Base-by-base conservation (phyloP, 2,329 filamentous ascomycete genomes). In the Calonectria montana region DNA sequence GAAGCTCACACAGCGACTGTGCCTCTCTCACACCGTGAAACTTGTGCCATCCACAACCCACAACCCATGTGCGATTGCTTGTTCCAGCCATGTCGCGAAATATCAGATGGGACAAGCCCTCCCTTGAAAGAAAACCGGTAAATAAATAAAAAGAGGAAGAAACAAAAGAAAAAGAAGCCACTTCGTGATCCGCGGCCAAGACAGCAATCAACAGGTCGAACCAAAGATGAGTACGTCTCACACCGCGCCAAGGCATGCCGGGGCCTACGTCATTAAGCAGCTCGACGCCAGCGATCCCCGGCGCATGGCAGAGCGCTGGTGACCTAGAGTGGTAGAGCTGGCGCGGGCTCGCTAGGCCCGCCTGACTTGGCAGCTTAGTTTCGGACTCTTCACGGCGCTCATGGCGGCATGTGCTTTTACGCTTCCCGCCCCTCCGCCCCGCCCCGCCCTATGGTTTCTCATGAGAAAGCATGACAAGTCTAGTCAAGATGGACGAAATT, bases 201-300 rank as follows among this genome's bases (percentile, higher is more conserved):
- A 65, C 41, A 35, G 57, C 12, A 39, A 21, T 37, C 31, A 13
- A 39, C 31, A 59, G 15, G n/a, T 16, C 35, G 29, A 55, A 37
- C 50, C n/a, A 59, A 18, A 8, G n/a, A 23, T 59, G 21, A 31
- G 18, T 59, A 31, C 31, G 21, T 55, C 64, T 75, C 64, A 73
- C 72, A 29, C 35, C 57, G 48, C 48, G 53, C 53, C 57, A 55
- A 43, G 64, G 67, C 63, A 45, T 61, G 67, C 65, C 69, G 29
- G 53, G 74, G 65, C 71, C 73, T 79, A 79, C 77, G 77, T 79
- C 77, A 79, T 78, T 70, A 27, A 57, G 74, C 77, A 78, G 73
- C 71, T 63, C 63, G 50, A 67, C 65, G 55, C 72, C 75, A 74
- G 72, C 69, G 64, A 70, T 64, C 72, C 67, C 59, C 71, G 68